Conservation (phyloP, 768 basidiomycete genomes). For the Sporobolomyces roseus region DNA sequence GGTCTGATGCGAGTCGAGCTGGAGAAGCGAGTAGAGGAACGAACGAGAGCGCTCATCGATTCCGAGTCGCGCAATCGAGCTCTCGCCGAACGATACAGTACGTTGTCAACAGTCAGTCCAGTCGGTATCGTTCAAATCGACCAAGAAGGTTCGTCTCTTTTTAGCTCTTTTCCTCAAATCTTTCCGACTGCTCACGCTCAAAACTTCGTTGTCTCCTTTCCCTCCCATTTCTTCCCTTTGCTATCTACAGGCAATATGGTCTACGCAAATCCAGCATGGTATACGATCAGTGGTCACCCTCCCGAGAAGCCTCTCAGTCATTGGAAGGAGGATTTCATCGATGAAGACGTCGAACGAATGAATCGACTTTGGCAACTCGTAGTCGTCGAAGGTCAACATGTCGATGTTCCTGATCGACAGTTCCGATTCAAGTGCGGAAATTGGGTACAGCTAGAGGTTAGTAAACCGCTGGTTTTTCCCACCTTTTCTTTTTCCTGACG, state of each 20-base stretch:
- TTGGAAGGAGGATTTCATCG: slow-evolving; percentile 22
- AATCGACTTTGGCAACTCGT: slow-evolving; percentile 20
- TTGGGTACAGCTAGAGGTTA: slow-evolving; percentile 32
- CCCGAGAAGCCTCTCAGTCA: slow-evolving; percentile 8
- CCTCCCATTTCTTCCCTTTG: no score
- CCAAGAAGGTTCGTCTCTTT: slow-evolving; percentile 17
- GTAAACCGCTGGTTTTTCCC: background rate
- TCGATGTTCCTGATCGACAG: slow-evolving; percentile 19
- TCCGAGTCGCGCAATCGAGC: slow-evolving; percentile 30
- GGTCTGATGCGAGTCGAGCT: slow-evolving; percentile 36
- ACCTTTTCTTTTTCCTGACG: background rate
- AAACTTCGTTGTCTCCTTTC: background rate
- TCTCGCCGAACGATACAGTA: slow-evolving; percentile 35
- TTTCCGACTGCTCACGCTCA: background rate
- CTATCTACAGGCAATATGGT: slow-evolving; percentile 10
- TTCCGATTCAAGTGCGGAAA: slow-evolving; percentile 31
- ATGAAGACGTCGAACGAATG: slow-evolving; percentile 14
- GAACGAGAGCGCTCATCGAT: slow-evolving; percentile 37
- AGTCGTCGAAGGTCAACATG: background rate
- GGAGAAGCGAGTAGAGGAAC: slow-evolving; percentile 34
- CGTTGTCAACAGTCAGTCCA: slow-evolving; percentile 30
- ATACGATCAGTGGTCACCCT: slow-evolving; percentile 21
- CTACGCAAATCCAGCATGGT: slow-evolving; percentile 34
- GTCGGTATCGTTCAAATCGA: slow-evolving; percentile 37
- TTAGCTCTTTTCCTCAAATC: background rate